A percentile compares a stretch with the other conserved stretches of the same genome.
Conservation (phyloP, 352 stramenopile species). For the Pythium aquatile region DNA sequence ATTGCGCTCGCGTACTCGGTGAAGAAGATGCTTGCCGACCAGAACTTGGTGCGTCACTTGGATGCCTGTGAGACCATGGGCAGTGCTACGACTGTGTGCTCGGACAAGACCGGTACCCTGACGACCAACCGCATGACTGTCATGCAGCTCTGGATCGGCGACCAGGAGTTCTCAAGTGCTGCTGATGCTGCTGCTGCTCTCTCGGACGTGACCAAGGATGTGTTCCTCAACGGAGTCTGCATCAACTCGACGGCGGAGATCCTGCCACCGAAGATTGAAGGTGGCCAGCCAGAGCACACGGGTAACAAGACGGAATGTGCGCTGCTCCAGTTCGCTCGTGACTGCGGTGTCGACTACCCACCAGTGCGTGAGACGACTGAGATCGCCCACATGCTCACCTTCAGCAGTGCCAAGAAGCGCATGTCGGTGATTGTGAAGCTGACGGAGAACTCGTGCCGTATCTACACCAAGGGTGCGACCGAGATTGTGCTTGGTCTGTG, state of each 20-base stretch:
- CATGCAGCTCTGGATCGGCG: conserved; percentile 38
- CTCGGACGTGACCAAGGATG: background rate
- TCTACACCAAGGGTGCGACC: conserved; percentile 77
- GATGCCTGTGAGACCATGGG: conserved; percentile 97
- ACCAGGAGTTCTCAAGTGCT: conserved; percentile 27
- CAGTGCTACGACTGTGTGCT: conserved; percentile 97
- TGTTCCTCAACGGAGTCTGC: conserved; percentile 60
- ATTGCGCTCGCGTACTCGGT: conserved; percentile 89
- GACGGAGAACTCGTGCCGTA: conserved; percentile 44
- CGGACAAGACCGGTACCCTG: conserved; percentile 95
- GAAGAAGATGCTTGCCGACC: conserved; percentile 94
- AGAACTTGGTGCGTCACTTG: conserved; percentile 96
- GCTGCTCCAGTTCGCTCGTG: conserved; percentile 36
- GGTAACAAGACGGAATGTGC: conserved; percentile 52
- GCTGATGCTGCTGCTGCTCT: conserved; percentile 45
- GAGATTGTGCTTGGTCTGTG: conserved; percentile 77
- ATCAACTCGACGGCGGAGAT: conserved; percentile 88
- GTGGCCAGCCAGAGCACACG: conserved; percentile 26
- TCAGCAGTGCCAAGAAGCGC: conserved; percentile 81
- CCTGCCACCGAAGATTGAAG: conserved; percentile 32
- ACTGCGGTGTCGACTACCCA: conserved; percentile 42
- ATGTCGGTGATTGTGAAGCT: conserved; percentile 75
- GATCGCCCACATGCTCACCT: conserved; percentile 77
- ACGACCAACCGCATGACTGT: conserved; percentile 96
- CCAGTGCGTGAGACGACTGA: conserved; percentile 92